Evolutionary conservation across 225 moss, liverwort and hornwort genomes (phyloP).

Genomic region (Pseudoscleropodium purum): DNA sequence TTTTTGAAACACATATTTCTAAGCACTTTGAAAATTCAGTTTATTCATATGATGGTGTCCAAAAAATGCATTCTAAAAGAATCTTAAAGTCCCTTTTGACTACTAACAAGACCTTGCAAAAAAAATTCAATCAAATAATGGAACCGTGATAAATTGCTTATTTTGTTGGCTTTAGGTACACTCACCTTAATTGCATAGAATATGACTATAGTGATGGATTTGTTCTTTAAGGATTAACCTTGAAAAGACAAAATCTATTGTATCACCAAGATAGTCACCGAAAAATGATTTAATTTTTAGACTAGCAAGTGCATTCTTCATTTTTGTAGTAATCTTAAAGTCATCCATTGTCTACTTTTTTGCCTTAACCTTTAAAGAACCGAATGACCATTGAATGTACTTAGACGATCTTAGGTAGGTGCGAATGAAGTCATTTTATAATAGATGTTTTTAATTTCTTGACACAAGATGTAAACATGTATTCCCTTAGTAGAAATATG

Average conservation of each 20-base stretch:
- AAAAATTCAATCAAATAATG: rapidly evolving
- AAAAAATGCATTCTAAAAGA: neutral
- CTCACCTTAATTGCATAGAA: neutral
- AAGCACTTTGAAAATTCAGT: too few relatives aligned
- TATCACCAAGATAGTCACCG: rapidly evolving
- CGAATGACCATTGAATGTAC: too few relatives aligned
- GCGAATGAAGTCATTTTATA: too few relatives aligned
- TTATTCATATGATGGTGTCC: neutral
- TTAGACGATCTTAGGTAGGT: too few relatives aligned
- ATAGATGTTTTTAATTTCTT: too few relatives aligned
- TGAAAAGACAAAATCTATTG: neutral
- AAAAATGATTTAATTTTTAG: neutral
- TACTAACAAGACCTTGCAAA: neutral
- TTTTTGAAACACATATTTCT: neutral
- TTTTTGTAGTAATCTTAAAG: neutral
- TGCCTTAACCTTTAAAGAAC: too few relatives aligned
- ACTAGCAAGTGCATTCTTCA: neutral
- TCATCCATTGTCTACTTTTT: neutral
- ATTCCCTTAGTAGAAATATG: too few relatives aligned
- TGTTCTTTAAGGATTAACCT: rapidly evolving
- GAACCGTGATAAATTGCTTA: neutral
- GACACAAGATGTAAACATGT: too few relatives aligned
- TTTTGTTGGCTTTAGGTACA: neutral
- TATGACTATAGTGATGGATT: rapidly evolving
- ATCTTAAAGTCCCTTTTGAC: neutral